Evolutionary conservation across 257 asterid species (phyloP), one percentile per base, ranked within the genome.

Genomic region (Henckelia pumila): DNA sequence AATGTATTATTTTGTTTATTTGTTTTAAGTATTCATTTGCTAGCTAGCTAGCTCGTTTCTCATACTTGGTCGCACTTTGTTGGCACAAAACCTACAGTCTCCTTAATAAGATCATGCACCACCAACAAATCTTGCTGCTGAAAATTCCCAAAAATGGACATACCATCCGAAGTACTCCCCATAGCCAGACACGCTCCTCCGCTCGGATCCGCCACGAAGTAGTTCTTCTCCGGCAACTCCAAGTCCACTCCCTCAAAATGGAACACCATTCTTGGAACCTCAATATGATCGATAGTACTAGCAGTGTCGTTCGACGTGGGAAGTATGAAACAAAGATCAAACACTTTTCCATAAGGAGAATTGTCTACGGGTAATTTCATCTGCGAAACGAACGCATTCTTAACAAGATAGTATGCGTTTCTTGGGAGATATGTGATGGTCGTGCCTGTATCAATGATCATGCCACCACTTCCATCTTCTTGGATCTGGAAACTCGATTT

Each of bases 61-160:
- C 50, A 4, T 1, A 40, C 0, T 40, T 37, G 49, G 0, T 69
- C 69, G 55, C 86, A 82, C 11, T 78, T 69, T 63, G 74, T 79
- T 59, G 82, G 84, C n/a, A 68, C 50, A 37, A 82, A 82, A 3
- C 82, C 73, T 37, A 82, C 0, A 7, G 84, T 65, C 29, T 82
- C 84, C 71, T 82, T 71, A 20, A 40, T 37, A 59, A 82, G 77
- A 71, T 82, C 84, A 68, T 82, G 80, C 70, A 82, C 32, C 37
- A 82, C 78, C 56, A 78, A 49, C 70, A 78, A 40, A 56, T 82
- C 79, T 61, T 82, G 86, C 70, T 82, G 86, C 68, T 78, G 83
- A 13, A 82, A 68, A 47, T 82, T 82, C 3, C 84, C 86, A 29
- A 82, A 76, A 5, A 82, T 71, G 5, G 86, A 82, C 78, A 82